These are phyloP conservation scores for Sindora glabra DNA, from an alignment of 306 rosid species.

Conservation along the genomic window DNA sequence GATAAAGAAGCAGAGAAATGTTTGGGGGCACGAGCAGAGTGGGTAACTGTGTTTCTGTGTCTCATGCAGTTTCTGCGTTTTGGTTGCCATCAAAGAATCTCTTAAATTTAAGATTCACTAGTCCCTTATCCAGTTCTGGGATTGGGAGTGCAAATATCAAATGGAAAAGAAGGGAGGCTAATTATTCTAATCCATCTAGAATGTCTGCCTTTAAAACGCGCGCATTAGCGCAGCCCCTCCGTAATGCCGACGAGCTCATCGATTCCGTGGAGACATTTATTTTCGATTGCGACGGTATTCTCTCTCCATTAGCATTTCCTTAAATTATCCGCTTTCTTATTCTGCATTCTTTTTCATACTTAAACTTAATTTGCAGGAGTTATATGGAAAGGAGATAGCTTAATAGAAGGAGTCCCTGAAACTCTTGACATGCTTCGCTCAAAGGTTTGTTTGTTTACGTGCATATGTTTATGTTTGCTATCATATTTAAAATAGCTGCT, in stretches of 20 bases:
- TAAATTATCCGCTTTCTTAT: not conserved
- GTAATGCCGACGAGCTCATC: slow-evolving; percentile 71
- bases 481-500: not conserved
- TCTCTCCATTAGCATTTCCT: not conserved
- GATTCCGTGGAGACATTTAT: slow-evolving; percentile 91
- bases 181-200: slow-evolving; percentile 18
- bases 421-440: slow-evolving; percentile 91
- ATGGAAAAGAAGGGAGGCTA: slow-evolving; percentile 21
- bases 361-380: slow-evolving; percentile 55
- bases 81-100: slow-evolving; percentile 18
- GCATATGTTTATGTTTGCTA: slow-evolving; percentile 1
- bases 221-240: slow-evolving; percentile 72
- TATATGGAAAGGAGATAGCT: slow-evolving; percentile 97
- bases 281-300: slow-evolving; percentile 84
- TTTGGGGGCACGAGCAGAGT: slow-evolving; percentile 40
- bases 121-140: slow-evolving; percentile 19
- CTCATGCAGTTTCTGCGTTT: slow-evolving; percentile 15
- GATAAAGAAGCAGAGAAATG: slow-evolving; percentile 39
- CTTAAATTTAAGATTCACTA: slow-evolving; percentile 6
- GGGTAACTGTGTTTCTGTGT: slow-evolving; percentile 24
- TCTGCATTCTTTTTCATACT: not conserved
- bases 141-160: slow-evolving; percentile 8
- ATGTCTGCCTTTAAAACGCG: slow-evolving; percentile 50
- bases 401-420: slow-evolving; percentile 89
- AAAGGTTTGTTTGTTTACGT: slow-evolving; percentile 50